These are phyloP conservation scores for Rhodosporidiobolus odoratus DNA, from an alignment of 768 basidiomycete genomes.

Conservation along the genomic window DNA sequence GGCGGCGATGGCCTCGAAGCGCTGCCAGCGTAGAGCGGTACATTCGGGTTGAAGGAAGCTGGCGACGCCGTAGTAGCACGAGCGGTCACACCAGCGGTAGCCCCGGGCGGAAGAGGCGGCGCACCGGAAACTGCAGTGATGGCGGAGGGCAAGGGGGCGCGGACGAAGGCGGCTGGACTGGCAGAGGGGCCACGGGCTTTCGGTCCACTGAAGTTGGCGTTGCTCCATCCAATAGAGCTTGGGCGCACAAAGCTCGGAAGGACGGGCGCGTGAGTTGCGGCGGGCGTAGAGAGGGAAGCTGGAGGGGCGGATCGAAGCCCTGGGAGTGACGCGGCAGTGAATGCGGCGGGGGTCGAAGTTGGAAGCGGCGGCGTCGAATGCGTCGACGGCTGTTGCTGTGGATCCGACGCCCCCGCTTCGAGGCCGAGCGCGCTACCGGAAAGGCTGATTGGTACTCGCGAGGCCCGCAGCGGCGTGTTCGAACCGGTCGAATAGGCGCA, in stretches of 20 bases:
- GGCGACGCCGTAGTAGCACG: slow-evolving; percentile 1
- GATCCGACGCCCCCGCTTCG: not conserved
- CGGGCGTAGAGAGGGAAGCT: not conserved
- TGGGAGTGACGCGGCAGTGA: not conserved
- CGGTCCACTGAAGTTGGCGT: not conserved
- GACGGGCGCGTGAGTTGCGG: not conserved
- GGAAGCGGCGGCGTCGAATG: not conserved
- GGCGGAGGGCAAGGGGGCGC: not conserved
- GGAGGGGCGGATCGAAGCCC: not conserved
- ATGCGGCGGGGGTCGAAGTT: not conserved
- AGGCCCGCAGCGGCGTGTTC: not conserved
- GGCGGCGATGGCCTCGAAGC: slow-evolving; percentile 18
- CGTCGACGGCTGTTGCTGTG: not conserved
- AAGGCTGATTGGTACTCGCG: not conserved
- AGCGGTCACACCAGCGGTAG: not conserved
- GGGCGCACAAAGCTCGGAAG: not conserved
- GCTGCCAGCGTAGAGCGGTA: slow-evolving; percentile 7
- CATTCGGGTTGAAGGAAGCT: not conserved
- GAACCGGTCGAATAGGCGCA: too few relatives aligned
- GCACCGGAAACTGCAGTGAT: not conserved
- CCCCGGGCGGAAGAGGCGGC: not conserved
- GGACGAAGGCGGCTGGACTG: slow-evolving; percentile 6
- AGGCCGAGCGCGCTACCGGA: slow-evolving; percentile 2
- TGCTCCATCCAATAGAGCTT: not conserved
- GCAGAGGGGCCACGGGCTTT: not conserved